Evolutionary conservation across 495 filamentous ascomycete species (phyloP).

Genomic region (Neurospora africana): DNA sequence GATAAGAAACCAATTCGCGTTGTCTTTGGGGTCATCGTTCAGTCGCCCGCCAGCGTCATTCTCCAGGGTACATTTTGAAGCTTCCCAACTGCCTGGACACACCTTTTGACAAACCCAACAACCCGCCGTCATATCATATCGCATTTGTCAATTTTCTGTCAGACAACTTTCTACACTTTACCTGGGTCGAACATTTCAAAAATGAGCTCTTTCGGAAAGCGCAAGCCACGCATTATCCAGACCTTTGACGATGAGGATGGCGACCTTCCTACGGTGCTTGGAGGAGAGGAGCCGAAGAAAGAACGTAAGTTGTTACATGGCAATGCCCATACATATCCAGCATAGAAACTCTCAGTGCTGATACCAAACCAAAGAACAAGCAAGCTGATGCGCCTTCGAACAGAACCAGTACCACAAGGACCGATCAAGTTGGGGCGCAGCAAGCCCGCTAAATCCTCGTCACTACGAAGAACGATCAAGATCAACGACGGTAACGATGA

Average conservation of each 20-base stretch:
- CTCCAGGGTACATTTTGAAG: not conserved
- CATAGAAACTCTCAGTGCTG: slow-evolving; percentile 16
- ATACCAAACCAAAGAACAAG: slow-evolving; percentile 19
- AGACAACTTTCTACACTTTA: not conserved
- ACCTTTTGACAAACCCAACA: not conserved
- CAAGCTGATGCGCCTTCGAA: slow-evolving; percentile 27
- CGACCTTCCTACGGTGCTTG: slow-evolving; percentile 15
- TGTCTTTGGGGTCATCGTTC: not conserved
- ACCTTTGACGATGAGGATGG: slow-evolving; percentile 54
- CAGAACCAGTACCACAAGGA: slow-evolving; percentile 21
- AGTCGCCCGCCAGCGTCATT: not conserved
- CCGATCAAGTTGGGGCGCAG: slow-evolving; percentile 32
- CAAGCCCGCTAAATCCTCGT: slow-evolving; percentile 40
- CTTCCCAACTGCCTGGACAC: not conserved
- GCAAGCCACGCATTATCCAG: slow-evolving; percentile 65
- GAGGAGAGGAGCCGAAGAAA: slow-evolving; percentile 22
- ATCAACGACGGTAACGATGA: slow-evolving; percentile 25
- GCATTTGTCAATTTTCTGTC: not conserved
- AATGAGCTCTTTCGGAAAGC: slow-evolving; percentile 58
- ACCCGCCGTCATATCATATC: not conserved
- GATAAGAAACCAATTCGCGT: slow-evolving; percentile 16
- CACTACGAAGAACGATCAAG: slow-evolving; percentile 39
- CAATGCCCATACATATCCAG: not conserved
- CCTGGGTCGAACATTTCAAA: slow-evolving; percentile 6
- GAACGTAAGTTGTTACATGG: slow-evolving; percentile 18